A percentile compares a stretch with the other conserved stretches of the same genome.
Evolutionary conservation across 2,329 filamentous ascomycete genomes (phyloP).

Genomic region (Cladosporium sp.): DNA sequence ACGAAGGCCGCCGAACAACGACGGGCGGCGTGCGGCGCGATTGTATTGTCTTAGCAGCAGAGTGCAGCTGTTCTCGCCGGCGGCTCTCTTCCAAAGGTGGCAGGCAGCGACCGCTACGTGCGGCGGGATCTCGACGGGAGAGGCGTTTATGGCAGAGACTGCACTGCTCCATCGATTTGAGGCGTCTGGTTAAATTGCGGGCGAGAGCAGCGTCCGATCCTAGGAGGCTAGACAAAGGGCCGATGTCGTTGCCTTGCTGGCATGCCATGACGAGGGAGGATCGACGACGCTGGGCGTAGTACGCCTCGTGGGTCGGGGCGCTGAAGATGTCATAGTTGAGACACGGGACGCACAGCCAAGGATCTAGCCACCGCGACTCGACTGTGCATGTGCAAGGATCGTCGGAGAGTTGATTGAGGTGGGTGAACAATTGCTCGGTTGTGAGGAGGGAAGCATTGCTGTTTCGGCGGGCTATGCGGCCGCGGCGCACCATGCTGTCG

Average conservation of each 20-base stretch:
- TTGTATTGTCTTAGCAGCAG: conserved; percentile 10
- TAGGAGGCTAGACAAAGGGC: conserved; percentile 7
- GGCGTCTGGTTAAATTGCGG: neutral
- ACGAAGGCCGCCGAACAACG: neutral
- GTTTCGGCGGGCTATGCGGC: conserved; percentile 7
- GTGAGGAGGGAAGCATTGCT: conserved; percentile 15
- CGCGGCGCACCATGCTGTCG: conserved; percentile 20
- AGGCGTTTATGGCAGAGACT: conserved; percentile 17
- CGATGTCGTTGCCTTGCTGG: conserved; percentile 19
- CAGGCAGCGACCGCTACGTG: conserved; percentile 15
- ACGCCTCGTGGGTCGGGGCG: conserved; percentile 21
- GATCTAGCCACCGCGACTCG: conserved; percentile 22
- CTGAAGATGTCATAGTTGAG: conserved; percentile 21
- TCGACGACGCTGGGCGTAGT: conserved; percentile 4
- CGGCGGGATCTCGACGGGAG: conserved; percentile 11
- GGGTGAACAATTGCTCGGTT: conserved; percentile 17
- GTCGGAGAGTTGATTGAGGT: conserved; percentile 15
- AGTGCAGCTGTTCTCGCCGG: conserved; percentile 1
- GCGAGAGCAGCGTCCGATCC: conserved; percentile 3
- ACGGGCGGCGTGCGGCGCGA: neutral
- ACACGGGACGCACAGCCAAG: conserved; percentile 21
- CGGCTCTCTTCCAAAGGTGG: conserved; percentile 13
- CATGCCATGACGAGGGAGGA: conserved; percentile 10
- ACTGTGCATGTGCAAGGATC: conserved; percentile 18
- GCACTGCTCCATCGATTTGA: conserved; percentile 19